Base-by-base conservation (phyloP, 768 basidiomycete species). In the Astraeus odoratus region DNA sequence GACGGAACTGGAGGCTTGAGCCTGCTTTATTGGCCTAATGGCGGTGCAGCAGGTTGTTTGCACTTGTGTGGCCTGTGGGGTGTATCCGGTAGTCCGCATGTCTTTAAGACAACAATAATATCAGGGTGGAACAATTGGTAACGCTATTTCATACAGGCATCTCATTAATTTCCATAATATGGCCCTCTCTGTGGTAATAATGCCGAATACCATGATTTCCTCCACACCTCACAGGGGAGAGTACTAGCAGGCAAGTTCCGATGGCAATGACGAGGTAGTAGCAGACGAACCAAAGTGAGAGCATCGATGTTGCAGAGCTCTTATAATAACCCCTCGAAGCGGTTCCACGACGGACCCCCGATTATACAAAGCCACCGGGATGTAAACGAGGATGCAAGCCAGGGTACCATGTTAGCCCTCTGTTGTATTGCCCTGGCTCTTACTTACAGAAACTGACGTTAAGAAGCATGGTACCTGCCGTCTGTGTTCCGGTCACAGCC, bases 381-480 rank as follows among this genome's bases (percentile, higher is more conserved):
- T 80, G 51, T 77, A 83, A 40, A 87, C 82, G 62, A 84, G 85
- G 23, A 85, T 63, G 36, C 81, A 77, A 18, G 83, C 84, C 85
- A 42, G 13, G 33, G n/a, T 23, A 26, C n/a, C 31, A 20, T 1
- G 26, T 58, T 3, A 52, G 44, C 7, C 3, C 13, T 16, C 9
- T 16, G 5, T 42, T 8, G 13, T 18, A 7, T n/a, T 23, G 23
- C 25, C 13, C 18, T 26, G 19, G 1, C 24, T 40, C 35, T 3
- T 9, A 55, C 81, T 56, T 48, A 82, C 83, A 75, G 52, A 72
- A 86, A 3, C 74, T 76, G 41, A 81, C 57, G 51, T 73, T 77
- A 49, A 80, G 33, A 4, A 71, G 49, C 15, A 82, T 67, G 1
- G 72, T 72, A 5, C 72, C 44, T 1, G 66, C 50, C 8, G 77